These are phyloP conservation scores for Nakataea oryzae DNA, from an alignment of 2,329 filamentous ascomycete species.

Conservation along the genomic window DNA sequence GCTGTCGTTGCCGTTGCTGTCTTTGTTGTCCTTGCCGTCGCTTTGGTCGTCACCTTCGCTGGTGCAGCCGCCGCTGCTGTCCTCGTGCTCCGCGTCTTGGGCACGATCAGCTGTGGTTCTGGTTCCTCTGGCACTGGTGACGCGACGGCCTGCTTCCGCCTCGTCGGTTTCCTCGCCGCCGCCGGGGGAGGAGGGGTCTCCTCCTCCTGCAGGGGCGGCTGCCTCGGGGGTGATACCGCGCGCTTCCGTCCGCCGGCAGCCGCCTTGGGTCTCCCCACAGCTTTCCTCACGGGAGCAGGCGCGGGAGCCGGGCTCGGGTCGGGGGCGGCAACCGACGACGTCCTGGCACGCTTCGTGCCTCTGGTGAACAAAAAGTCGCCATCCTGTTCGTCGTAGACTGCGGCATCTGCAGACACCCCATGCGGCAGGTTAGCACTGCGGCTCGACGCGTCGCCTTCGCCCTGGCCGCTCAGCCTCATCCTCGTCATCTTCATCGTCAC, in stretches of 20 bases:
- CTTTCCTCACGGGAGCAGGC: conserved; percentile 31
- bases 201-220: conserved; percentile 5
- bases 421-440: background rate
- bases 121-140: conserved; percentile 25
- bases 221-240: conserved; percentile 14
- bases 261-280: conserved; percentile 20
- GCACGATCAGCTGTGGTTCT: conserved; percentile 17
- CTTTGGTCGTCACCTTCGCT: background rate
- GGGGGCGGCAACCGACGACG: conserved; percentile 30
- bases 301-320: conserved; percentile 25
- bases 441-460: background rate
- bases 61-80: background rate
- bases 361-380: conserved; percentile 70
- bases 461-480: conserved; percentile 2
- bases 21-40: background rate
- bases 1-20: background rate
- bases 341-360: conserved; percentile 54
- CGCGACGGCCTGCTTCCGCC: conserved; percentile 26
- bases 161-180: conserved; percentile 17
- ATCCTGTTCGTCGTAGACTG: conserved; percentile 60
- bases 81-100: conserved; percentile 18
- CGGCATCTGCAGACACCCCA: conserved; percentile 11
- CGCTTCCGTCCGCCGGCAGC: conserved; percentile 17
- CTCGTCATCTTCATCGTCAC: background rate
- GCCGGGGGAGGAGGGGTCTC: conserved; percentile 8